Base-by-base conservation (phyloP, 305 asterid species). In the Withania somnifera region DNA sequence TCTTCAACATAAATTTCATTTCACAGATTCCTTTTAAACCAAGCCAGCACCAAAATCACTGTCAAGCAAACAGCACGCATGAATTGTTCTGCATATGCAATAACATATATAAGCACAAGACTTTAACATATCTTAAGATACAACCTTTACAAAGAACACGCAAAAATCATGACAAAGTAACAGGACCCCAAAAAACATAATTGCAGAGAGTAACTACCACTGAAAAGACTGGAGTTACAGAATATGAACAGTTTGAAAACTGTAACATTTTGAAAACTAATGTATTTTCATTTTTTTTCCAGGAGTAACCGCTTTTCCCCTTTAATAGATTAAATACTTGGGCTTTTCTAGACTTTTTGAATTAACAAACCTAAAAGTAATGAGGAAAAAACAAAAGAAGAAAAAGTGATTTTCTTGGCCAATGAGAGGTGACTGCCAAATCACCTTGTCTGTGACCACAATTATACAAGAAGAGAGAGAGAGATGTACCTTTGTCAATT, bases 401-500 rank as follows among this genome's bases (percentile, higher is more conserved):
- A 28, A 61, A 10, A 28, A 2, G 13, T n/a, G n/a, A n/a, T 4
- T 34, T 4, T 17, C 28, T 66, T 66, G 15, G 75, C 51, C 50
- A 64, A 64, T 17, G 50, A 17, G 71, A 63, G 45, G 5, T 63
- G 7, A 63, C 36, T 61, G 20, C 69, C 69, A 61, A 14, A 24
- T 32, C 75, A 64, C 26, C 75, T 64, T 7, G 75, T 32, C 45
- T 64, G 34, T n/a, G 17, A 34, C 50, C 75, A 34, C 26, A 66
- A 34, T 20, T 7, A 61, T 61, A 61, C 30, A 60, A 1, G n/a
- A 24, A 61, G 42, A 26, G 47, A n/a, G 2, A 83, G 81, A 11
- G 75, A 61, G 84, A 45, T 81, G 38, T 90, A 96, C 99, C 99
- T 94, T 88, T 86, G 79, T 96, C 99, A 82, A 96, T 77, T 87